phyloP scores from a whole-genome alignment of 2,329 filamentous ascomycete species.

The Zopfia rhizophila region DNA sequence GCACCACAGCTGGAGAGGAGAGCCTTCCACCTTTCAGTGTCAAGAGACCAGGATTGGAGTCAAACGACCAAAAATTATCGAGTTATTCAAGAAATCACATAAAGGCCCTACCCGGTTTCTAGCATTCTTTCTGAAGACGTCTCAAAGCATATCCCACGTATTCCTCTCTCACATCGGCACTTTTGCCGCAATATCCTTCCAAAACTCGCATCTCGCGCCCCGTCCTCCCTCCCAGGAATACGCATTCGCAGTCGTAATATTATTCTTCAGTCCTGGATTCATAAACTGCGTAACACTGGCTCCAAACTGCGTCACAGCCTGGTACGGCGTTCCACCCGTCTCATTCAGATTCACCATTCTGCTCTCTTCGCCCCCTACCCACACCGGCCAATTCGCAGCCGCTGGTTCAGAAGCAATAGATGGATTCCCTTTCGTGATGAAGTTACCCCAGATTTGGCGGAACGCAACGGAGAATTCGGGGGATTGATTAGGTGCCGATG shows the following conservation, averaged over 20 bases:
- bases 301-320: conserved; percentile 8
- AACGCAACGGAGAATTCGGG: conserved; percentile 52
- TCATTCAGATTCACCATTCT: conserved; percentile 26
- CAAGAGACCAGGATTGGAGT: no score
- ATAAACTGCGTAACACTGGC: conserved; percentile 17
- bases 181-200: conserved; percentile 22
- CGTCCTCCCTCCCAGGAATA: conserved; percentile 26
- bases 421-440: conserved; percentile 57
- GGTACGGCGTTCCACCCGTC: conserved; percentile 28
- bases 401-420: no score
- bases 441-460: conserved; percentile 58
- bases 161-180: no score
- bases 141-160: no score
- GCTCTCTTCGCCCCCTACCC: not conserved
- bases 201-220: conserved; percentile 23
- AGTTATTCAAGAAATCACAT: no score
- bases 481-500: conserved; percentile 36
- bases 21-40: no score
- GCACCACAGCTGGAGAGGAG: no score
- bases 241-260: conserved; percentile 19
- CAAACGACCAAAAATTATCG: no score
- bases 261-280: conserved; percentile 18
- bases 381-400: conserved; percentile 1
- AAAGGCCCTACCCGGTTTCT: no score
- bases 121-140: no score